Evolutionary conservation across 2,329 filamentous ascomycete species (phyloP).

Genomic region (Lasiodiplodia gonubiensis): DNA sequence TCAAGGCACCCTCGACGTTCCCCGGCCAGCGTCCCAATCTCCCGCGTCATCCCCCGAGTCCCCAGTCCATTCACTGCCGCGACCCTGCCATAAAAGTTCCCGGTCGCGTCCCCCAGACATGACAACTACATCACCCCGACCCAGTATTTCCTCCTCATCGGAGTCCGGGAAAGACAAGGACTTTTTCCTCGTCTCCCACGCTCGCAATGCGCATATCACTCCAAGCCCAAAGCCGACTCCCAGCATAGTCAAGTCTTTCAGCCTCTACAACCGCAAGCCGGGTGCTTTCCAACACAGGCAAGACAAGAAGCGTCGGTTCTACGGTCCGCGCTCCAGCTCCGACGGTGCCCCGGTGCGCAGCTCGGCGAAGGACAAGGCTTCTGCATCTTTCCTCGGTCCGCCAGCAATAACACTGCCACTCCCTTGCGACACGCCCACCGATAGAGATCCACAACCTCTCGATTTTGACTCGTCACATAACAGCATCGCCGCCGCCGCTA

Average conservation of each 20-base stretch:
- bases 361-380: neutral
- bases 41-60: neutral
- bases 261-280: constrained; percentile 19
- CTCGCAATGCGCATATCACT: neutral
- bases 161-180: neutral
- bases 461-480: neutral
- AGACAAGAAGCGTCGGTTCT: constrained; percentile 3
- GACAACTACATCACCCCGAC: neutral
- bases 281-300: neutral
- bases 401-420: neutral
- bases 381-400: neutral
- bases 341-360: neutral
- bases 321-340: neutral
- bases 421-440: neutral
- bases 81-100: neutral
- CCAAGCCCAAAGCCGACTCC: neutral
- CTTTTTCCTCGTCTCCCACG: neutral
- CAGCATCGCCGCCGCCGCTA: neutral
- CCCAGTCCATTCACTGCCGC: neutral
- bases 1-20: neutral
- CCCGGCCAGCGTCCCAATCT: neutral
- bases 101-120: neutral
- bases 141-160: neutral
- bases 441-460: neutral
- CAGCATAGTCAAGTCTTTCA: neutral